Evolutionary conservation across 2,329 filamentous ascomycete genomes (phyloP).

Genomic region (Claviceps sp.): DNA sequence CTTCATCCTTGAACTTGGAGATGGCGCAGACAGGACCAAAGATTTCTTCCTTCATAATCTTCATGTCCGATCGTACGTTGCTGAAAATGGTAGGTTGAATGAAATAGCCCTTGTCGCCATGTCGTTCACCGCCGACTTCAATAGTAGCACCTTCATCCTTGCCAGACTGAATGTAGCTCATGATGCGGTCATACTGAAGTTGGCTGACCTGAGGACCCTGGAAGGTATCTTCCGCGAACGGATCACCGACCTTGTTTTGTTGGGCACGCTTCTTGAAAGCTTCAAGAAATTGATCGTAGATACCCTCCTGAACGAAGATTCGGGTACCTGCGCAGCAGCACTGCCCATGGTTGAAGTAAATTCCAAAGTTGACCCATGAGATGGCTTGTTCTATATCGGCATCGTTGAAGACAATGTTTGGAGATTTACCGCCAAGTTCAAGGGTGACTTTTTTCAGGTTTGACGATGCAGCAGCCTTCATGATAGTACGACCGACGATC

Average conservation of each 20-base stretch:
- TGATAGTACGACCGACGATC: constrained; percentile 57
- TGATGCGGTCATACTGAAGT: constrained; percentile 79
- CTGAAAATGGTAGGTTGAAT: constrained; percentile 86
- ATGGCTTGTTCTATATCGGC: constrained; percentile 66
- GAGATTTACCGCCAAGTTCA: constrained; percentile 68
- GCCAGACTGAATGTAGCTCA: constrained; percentile 62
- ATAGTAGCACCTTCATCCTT: constrained; percentile 47
- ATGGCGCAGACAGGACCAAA: constrained; percentile 80
- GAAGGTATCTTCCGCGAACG: constrained; percentile 67
- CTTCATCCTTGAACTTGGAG: constrained; percentile 73
- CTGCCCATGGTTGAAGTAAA: constrained; percentile 54
- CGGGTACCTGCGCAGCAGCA: constrained; percentile 66
- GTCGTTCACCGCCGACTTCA: constrained; percentile 38
- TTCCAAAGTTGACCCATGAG: constrained; percentile 62
- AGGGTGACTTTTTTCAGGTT: constrained; percentile 76
- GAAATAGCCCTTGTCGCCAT: constrained; percentile 73
- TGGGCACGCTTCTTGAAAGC: constrained; percentile 66
- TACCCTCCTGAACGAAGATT: constrained; percentile 72
- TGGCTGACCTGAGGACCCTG: constrained; percentile 79
- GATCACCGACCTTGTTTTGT: constrained; percentile 70
- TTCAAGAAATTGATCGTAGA: constrained; percentile 78
- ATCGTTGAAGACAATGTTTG: constrained; percentile 69
- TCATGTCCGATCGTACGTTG: constrained; percentile 70
- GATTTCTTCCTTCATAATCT: constrained; percentile 86
- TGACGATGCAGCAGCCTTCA: constrained; percentile 65